These are phyloP conservation scores for Papiliotrema nemorosa DNA, from an alignment of 1,284 basidiomycete genomes.

Conservation along the genomic window DNA sequence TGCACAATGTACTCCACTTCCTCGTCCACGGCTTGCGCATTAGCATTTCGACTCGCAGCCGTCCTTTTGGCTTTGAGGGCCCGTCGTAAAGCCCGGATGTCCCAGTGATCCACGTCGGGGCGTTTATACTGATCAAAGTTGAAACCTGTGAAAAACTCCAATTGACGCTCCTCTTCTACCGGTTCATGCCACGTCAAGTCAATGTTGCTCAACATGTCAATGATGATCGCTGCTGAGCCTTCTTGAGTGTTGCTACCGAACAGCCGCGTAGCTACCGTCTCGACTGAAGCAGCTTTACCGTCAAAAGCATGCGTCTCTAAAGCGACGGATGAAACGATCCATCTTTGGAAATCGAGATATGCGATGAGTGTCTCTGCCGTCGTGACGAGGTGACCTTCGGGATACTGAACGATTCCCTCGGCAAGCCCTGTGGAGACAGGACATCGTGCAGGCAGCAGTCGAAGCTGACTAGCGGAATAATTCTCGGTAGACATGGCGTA, in stretches of 20 bases:
- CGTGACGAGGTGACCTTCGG: conserved; percentile 71
- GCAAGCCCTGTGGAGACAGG: conserved; percentile 54
- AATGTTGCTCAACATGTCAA: conserved; percentile 80
- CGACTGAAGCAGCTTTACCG: conserved; percentile 67
- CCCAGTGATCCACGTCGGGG: conserved; percentile 67
- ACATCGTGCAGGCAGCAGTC: conserved; percentile 49
- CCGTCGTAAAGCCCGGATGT: conserved; percentile 65
- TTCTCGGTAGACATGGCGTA: conserved; percentile 86
- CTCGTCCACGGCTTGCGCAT: conserved; percentile 62
- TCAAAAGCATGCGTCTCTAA: conserved; percentile 86
- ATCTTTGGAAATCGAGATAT: conserved; percentile 77
- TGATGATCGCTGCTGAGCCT: conserved; percentile 63
- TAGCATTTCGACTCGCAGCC: conserved; percentile 64
- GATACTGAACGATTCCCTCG: conserved; percentile 62
- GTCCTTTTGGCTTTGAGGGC: conserved; percentile 62
- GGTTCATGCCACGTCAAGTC: conserved; percentile 83
- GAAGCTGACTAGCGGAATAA: conserved; percentile 82
- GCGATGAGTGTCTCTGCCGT: conserved; percentile 70
- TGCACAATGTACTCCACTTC: conserved; percentile 75
- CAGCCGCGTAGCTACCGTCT: conserved; percentile 67
- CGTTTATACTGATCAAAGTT: conserved; percentile 72
- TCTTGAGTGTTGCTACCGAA: conserved; percentile 59
- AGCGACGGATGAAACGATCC: conserved; percentile 79
- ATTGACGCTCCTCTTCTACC: conserved; percentile 48
- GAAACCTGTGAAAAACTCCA: conserved; percentile 66